A percentile compares a stretch with the other conserved stretches of the same genome.
Conservation (phyloP, 78 protist species). For the Dictyostelium intermedium region DNA sequence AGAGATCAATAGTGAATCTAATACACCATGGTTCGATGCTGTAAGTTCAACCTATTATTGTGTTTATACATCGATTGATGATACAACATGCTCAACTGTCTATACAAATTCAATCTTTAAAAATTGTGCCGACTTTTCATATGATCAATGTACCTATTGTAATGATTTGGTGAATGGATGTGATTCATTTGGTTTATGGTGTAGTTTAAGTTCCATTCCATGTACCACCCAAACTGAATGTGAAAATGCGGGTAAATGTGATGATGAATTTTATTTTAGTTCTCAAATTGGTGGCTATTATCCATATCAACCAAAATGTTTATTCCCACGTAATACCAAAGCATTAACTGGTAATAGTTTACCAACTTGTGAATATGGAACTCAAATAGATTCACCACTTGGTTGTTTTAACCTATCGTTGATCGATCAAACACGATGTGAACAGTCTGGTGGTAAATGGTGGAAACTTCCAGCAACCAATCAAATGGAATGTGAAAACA, state of each 20-base stretch:
- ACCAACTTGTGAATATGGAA: conserved; percentile 15
- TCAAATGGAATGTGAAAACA: background rate
- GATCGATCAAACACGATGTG: background rate
- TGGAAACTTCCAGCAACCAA: background rate
- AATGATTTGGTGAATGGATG: background rate
- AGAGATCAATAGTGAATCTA: background rate
- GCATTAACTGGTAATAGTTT: background rate
- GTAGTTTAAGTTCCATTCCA: background rate
- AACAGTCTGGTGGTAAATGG: background rate
- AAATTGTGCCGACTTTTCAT: background rate
- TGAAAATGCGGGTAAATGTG: conserved; percentile 7
- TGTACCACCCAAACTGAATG: background rate
- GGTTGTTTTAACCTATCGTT: conserved; percentile 14
- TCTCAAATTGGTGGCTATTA: background rate
- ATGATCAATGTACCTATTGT: conserved; percentile 16
- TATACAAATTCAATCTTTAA: background rate
- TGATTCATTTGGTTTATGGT: background rate
- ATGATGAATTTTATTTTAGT: background rate
- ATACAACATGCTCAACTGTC: background rate
- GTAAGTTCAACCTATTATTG: background rate
- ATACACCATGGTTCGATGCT: background rate
- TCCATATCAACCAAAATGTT: conserved; percentile 41
- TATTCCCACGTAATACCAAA: background rate
- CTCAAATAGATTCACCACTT: background rate
- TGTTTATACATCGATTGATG: background rate